Percentiles rank a stretch among this genome's conserved stretches.
Evolutionary conservation across 257 asterid genomes (phyloP).

Genomic region (Gardenia jasminoides): DNA sequence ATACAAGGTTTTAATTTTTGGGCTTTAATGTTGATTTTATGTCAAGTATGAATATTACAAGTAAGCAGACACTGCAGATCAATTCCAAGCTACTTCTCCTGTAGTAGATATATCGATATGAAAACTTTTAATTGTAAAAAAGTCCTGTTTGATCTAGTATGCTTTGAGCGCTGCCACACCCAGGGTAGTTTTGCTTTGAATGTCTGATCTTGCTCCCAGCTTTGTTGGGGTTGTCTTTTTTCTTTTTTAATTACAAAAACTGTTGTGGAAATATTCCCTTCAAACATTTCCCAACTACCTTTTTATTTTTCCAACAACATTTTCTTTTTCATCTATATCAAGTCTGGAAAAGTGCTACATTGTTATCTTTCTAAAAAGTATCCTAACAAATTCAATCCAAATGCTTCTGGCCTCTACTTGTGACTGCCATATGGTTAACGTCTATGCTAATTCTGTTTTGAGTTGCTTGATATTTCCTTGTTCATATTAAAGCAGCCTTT

Average conservation of each 20-base stretch:
- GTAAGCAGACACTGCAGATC: background rate
- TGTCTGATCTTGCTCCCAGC: background rate
- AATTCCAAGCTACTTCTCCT: background rate
- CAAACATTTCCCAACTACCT: too few relatives aligned
- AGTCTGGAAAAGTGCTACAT: too few relatives aligned
- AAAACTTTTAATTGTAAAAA: background rate
- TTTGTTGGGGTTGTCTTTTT: too few relatives aligned
- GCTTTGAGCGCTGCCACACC: background rate
- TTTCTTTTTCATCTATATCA: too few relatives aligned
- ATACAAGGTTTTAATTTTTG: too few relatives aligned
- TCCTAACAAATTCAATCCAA: too few relatives aligned
- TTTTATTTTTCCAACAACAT: too few relatives aligned
- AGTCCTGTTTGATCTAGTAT: background rate
- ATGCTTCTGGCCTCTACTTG: background rate
- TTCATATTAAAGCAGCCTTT: constrained; percentile 1
- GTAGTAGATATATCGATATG: background rate
- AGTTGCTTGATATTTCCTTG: constrained; percentile 4
- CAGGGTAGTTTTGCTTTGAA: background rate
- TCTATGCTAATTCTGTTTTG: constrained; percentile 12
- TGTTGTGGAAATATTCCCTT: too few relatives aligned
- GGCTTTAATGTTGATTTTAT: too few relatives aligned
- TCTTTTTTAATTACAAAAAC: too few relatives aligned
- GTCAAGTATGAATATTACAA: too few relatives aligned
- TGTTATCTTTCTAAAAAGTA: too few relatives aligned
- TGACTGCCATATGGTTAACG: background rate